A percentile compares a stretch with the other conserved stretches of the same genome.
Evolutionary conservation across 2,329 filamentous ascomycete genomes (phyloP).

Genomic region (Orbilia ellipsospora): DNA sequence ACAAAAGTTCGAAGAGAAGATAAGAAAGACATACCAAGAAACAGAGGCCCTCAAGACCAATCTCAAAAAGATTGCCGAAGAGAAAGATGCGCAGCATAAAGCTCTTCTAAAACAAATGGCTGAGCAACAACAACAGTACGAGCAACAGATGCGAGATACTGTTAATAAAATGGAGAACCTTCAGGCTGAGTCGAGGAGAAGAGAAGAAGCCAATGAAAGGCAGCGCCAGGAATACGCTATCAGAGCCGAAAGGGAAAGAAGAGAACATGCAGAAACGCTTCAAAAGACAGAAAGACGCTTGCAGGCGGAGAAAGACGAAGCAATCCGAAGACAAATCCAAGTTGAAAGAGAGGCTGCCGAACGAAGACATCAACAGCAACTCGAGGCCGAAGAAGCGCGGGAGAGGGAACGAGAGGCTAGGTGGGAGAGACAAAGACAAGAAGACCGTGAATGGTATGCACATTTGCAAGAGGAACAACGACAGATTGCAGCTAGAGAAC

Average conservation of each 20-base stretch:
- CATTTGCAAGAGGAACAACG: not conserved
- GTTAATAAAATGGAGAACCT: not conserved
- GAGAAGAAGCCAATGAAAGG: not conserved
- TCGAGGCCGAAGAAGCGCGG: not conserved
- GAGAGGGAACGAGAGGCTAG: not conserved
- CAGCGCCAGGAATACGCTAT: conserved; percentile 1
- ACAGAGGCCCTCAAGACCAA: conserved; percentile 8
- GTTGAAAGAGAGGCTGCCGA: conserved; percentile 5
- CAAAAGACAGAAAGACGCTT: conserved; percentile 6
- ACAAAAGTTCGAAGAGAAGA: conserved; percentile 5
- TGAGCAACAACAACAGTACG: conserved; percentile 8
- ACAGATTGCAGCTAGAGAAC: not conserved
- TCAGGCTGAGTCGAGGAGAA: not conserved
- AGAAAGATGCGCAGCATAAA: conserved; percentile 19
- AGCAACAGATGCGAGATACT: conserved; percentile 5
- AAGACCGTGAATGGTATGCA: not conserved
- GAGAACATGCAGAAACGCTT: not conserved
- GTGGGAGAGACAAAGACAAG: conserved; percentile 8
- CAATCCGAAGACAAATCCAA: not conserved
- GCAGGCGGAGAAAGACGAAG: conserved; percentile 14
- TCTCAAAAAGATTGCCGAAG: conserved; percentile 12
- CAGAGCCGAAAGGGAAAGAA: conserved; percentile 2
- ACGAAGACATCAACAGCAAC: conserved; percentile 12
- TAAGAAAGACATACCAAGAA: conserved; percentile 16
- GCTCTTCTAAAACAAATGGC: conserved; percentile 13